Percentiles rank a stretch among this genome's conserved stretches.
phyloP scores from a whole-genome alignment of 768 basidiomycete genomes.

The Termitomyces bulborhizus region DNA sequence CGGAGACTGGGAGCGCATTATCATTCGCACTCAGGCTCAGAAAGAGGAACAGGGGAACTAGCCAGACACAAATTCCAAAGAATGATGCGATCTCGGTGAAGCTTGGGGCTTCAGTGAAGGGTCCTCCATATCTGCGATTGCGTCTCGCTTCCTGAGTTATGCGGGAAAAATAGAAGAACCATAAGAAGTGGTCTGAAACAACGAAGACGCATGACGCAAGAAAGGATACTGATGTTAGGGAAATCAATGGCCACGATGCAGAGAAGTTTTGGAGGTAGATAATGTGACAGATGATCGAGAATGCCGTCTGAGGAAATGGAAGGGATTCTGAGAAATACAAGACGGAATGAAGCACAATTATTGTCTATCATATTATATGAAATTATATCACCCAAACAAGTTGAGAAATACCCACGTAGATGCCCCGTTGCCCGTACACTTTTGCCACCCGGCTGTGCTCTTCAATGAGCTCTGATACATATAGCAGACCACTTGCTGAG shows the following conservation, averaged over 20 bases:
- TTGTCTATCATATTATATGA: slow-evolving; percentile 39
- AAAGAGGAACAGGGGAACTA: slow-evolving; percentile 89
- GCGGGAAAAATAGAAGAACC: slow-evolving; percentile 93
- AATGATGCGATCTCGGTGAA: slow-evolving; percentile 80
- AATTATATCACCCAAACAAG: background rate
- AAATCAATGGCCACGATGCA: slow-evolving; percentile 85
- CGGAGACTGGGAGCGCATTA: slow-evolving; percentile 80
- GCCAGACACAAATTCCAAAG: slow-evolving; percentile 83
- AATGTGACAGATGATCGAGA: slow-evolving; percentile 80
- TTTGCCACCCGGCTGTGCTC: slow-evolving; percentile 87
- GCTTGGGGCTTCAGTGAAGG: slow-evolving; percentile 29
- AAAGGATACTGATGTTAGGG: slow-evolving; percentile 80
- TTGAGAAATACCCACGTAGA: slow-evolving; percentile 58
- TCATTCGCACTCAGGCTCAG: slow-evolving; percentile 95
- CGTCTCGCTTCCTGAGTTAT: slow-evolving; percentile 60
- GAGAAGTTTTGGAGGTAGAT: slow-evolving; percentile 95
- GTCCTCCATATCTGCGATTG: slow-evolving; percentile 39
- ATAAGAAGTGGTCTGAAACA: slow-evolving; percentile 86
- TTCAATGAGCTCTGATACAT: slow-evolving; percentile 93
- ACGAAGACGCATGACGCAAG: slow-evolving; percentile 81
- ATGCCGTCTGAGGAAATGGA: slow-evolving; percentile 65
- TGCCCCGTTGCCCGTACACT: slow-evolving; percentile 72
- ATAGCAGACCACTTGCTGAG: slow-evolving; percentile 87
- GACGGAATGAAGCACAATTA: slow-evolving; percentile 72
- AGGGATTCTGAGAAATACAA: slow-evolving; percentile 79